Percentiles rank a stretch among this genome's conserved stretches.
phyloP scores from a whole-genome alignment of 2,329 filamentous ascomycete genomes.

The Colletotrichum brevisporum region DNA sequence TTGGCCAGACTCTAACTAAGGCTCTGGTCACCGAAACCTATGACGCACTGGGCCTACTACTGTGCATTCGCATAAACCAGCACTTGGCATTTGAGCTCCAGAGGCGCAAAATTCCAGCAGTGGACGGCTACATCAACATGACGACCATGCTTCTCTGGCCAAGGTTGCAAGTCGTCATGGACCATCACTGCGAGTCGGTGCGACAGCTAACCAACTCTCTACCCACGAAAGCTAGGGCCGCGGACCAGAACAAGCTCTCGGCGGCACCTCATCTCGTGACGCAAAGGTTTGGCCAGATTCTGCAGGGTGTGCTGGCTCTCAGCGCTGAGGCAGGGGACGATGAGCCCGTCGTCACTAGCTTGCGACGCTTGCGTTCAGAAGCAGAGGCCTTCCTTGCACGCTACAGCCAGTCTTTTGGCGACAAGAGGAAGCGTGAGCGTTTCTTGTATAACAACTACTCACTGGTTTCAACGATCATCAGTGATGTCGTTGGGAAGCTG shows the following conservation, averaged over 20 bases:
- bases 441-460: slow-evolving; percentile 98
- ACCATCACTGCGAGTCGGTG: slow-evolving; percentile 90
- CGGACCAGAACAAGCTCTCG: slow-evolving; percentile 71
- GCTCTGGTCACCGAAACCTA: slow-evolving; percentile 81
- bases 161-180: slow-evolving; percentile 93
- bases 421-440: slow-evolving; percentile 84
- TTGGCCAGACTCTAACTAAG: slow-evolving; percentile 84
- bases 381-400: slow-evolving; percentile 87
- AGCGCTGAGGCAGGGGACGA: slow-evolving; percentile 94
- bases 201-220: slow-evolving; percentile 71
- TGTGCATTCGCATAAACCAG: slow-evolving; percentile 95
- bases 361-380: slow-evolving; percentile 83
- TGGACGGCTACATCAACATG: slow-evolving; percentile 93
- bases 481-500: slow-evolving; percentile 80
- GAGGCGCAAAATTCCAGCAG: slow-evolving; percentile 87
- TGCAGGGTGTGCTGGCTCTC: slow-evolving; percentile 86
- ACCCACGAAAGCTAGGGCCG: slow-evolving; percentile 59
- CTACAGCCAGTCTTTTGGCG: slow-evolving; percentile 81
- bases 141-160: slow-evolving; percentile 98
- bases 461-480: slow-evolving; percentile 91
- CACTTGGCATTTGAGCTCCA: slow-evolving; percentile 95
- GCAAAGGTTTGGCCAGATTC: slow-evolving; percentile 93
- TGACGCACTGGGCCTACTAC: slow-evolving; percentile 87
- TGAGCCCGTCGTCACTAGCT: slow-evolving; percentile 88
- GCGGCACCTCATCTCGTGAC: slow-evolving; percentile 92